A percentile compares a stretch with the other conserved stretches of the same genome.
These are phyloP conservation scores for Monosporascus sp. DNA, from an alignment of 2,329 filamentous ascomycete genomes.

Conservation along the genomic window DNA sequence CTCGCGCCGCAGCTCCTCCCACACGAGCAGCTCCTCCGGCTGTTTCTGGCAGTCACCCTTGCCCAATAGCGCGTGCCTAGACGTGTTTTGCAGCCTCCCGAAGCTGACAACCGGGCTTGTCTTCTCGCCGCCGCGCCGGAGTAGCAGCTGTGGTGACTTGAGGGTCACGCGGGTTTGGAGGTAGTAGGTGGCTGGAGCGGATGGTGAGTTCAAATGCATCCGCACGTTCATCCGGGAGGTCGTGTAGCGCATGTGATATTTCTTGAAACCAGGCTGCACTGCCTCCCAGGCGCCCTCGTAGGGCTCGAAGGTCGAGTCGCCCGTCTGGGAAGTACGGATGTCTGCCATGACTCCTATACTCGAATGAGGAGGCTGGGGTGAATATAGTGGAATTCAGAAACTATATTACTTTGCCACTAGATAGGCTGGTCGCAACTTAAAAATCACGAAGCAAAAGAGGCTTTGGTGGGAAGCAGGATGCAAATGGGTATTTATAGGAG, in stretches of 20 bases:
- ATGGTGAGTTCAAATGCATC: not conserved
- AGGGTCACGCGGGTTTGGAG: not conserved
- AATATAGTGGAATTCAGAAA: no score
- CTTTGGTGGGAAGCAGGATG: no score
- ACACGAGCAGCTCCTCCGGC: not conserved
- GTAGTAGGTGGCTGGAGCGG: not conserved
- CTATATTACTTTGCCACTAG: no score
- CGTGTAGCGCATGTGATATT: conserved; percentile 3
- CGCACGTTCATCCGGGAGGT: conserved; percentile 1
- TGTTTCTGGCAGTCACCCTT: not conserved
- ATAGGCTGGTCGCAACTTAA: no score
- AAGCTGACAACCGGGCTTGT: not conserved
- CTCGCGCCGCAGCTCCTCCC: conserved; percentile 6
- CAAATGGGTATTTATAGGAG: no score
- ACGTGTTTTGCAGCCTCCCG: not conserved
- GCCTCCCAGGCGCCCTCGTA: no score
- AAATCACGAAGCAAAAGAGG: no score
- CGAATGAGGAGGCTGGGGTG: no score
- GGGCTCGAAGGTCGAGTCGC: no score
- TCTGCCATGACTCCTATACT: no score
- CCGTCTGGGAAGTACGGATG: no score
- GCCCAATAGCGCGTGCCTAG: not conserved
- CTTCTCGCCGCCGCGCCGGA: not conserved
- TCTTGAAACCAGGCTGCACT: not conserved
- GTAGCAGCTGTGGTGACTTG: not conserved